A percentile compares a stretch with the other conserved stretches of the same genome.
These are phyloP conservation scores for Stachybotrys elegans DNA, from an alignment of 2,329 filamentous ascomycete genomes.

Conservation along the genomic window DNA sequence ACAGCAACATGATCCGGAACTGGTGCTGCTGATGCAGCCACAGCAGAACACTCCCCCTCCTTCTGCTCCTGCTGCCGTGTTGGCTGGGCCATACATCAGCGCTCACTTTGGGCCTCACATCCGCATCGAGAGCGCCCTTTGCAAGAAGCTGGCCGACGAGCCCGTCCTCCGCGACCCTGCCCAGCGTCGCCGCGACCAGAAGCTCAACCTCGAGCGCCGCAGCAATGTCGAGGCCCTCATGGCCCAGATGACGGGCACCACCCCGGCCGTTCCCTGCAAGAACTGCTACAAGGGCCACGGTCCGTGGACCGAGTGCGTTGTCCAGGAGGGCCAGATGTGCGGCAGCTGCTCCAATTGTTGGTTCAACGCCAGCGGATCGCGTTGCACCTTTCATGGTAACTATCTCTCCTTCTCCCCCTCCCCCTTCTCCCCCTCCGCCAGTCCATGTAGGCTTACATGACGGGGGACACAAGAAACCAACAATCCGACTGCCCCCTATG, in stretches of 20 bases:
- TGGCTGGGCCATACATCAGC: too few relatives aligned
- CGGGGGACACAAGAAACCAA: too few relatives aligned
- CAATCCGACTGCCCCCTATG: too few relatives aligned
- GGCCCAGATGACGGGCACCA: constrained; percentile 49
- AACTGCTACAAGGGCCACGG: constrained; percentile 57
- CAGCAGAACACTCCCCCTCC: too few relatives aligned
- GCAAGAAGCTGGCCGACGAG: constrained; percentile 47
- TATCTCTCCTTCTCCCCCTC: constrained; percentile 1
- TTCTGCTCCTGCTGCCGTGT: too few relatives aligned
- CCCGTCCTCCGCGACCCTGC: constrained; percentile 42
- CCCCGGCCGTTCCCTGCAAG: constrained; percentile 46
- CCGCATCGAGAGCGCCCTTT: constrained; percentile 47
- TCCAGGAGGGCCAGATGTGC: constrained; percentile 56
- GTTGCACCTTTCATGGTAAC: constrained; percentile 57
- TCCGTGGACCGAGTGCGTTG: constrained; percentile 53
- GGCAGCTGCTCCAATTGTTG: constrained; percentile 60
- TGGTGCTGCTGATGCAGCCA: too few relatives aligned
- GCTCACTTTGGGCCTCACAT: constrained; percentile 41
- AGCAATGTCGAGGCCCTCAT: constrained; percentile 58
- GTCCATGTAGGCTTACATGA: too few relatives aligned
- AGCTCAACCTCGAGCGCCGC: constrained; percentile 49
- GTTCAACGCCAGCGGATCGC: constrained; percentile 56
- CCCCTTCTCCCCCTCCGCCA: too few relatives aligned
- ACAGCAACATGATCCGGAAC: too few relatives aligned
- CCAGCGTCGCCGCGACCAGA: constrained; percentile 49